Conservation (phyloP, 306 rosid species). For the Oxytropis ochrocephala region DNA sequence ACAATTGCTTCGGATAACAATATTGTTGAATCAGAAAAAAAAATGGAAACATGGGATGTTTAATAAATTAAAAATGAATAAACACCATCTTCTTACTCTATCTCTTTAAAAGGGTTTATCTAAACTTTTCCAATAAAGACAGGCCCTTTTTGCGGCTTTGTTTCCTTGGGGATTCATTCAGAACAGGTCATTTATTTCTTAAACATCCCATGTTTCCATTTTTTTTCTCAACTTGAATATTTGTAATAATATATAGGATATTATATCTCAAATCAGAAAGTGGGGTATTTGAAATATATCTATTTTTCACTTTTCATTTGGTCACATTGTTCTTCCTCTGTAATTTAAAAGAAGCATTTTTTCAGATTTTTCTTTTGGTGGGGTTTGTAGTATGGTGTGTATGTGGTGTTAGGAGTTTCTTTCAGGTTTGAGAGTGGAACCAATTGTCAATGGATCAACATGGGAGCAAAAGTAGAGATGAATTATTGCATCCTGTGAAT, state of each 20-base stretch:
- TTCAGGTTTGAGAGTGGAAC: slow-evolving; percentile 23
- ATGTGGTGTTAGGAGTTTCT: slow-evolving; percentile 3
- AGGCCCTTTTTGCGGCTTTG: slow-evolving; percentile 8
- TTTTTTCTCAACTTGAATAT: neutral
- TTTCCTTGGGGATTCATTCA: no score
- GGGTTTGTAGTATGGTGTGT: slow-evolving; percentile 16
- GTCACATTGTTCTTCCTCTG: slow-evolving; percentile 33
- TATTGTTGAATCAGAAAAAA: neutral
- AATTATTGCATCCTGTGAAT: no score
- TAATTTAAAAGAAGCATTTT: neutral
- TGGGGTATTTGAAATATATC: slow-evolving; percentile 29
- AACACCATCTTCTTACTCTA: no score
- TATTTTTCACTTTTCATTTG: slow-evolving; percentile 18
- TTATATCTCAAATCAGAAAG: slow-evolving; percentile 6
- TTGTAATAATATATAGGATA: slow-evolving; percentile 5
- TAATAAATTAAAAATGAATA: neutral
- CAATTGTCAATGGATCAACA: slow-evolving; percentile 45
- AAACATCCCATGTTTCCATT: slow-evolving; percentile 1
- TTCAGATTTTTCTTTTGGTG: neutral
- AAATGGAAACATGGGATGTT: slow-evolving; percentile 3
- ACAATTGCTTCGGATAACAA: neutral
- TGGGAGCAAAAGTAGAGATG: no score
- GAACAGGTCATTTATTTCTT: neutral
- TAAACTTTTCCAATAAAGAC: slow-evolving; percentile 5
- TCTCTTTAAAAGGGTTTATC: neutral